These are phyloP conservation scores for Lasiodiplodia gonubiensis DNA, from an alignment of 2,329 filamentous ascomycete species.

Conservation along the genomic window DNA sequence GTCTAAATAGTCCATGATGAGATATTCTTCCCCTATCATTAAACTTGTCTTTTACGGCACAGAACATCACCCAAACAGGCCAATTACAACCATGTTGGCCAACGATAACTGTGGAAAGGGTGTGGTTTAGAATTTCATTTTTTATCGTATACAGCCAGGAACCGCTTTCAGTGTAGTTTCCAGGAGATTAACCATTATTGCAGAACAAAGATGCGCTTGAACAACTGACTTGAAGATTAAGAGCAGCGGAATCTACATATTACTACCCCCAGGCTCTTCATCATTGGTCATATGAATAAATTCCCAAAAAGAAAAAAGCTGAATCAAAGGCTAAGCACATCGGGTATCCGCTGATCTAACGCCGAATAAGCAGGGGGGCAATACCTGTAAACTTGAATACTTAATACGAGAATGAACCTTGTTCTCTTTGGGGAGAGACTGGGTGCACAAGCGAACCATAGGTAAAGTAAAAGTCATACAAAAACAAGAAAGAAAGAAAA, in stretches of 20 bases:
- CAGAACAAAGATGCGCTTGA: no score
- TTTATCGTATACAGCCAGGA: no score
- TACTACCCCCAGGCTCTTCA: background rate
- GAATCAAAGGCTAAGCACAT: background rate
- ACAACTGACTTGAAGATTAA: background rate
- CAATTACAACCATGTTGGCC: no score
- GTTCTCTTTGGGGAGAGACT: background rate
- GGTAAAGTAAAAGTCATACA: no score
- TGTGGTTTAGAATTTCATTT: no score
- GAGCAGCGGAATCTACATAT: background rate
- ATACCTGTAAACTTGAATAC: background rate
- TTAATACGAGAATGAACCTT: background rate
- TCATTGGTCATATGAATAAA: background rate
- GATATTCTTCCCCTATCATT: no score
- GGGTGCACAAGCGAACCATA: background rate
- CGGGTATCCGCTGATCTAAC: background rate
- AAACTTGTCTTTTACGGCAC: no score
- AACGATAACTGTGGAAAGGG: no score
- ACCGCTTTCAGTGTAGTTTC: no score
- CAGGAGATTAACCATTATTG: no score
- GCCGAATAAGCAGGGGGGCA: background rate
- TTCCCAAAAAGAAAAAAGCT: background rate
- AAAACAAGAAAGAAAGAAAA: background rate
- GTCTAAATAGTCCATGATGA: no score
- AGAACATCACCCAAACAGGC: no score